Percentiles rank a stretch among this genome's conserved stretches.
Conservation (phyloP, 1,284 basidiomycete species). For the Lentinula novae-zelandiae region DNA sequence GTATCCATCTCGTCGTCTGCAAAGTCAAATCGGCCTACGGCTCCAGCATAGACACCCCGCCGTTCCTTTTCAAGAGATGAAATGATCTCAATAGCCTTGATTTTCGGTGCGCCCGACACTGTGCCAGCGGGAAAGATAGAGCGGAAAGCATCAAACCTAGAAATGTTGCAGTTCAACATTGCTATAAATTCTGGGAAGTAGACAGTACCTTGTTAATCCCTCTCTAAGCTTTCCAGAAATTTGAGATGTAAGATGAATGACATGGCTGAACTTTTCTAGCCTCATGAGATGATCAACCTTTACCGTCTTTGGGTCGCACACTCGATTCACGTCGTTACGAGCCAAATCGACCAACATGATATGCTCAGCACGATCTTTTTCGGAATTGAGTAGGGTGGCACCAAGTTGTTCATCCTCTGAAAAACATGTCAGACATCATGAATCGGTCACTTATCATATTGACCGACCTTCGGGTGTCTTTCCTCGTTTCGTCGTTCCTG, state of each 20-base stretch:
- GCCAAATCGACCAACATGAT: constrained; percentile 99
- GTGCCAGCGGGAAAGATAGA: constrained; percentile 99
- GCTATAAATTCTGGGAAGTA: background rate
- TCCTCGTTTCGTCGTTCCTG: constrained; percentile 91
- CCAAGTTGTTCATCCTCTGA: constrained; percentile 87
- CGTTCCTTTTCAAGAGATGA: constrained; percentile 86
- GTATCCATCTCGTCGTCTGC: constrained; percentile 95
- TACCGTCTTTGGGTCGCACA: constrained; percentile 93
- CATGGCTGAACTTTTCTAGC: constrained; percentile 96
- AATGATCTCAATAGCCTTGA: constrained; percentile 96
- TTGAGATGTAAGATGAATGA: constrained; percentile 96
- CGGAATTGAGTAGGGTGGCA: constrained; percentile 72
- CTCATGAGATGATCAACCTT: constrained; percentile 95
- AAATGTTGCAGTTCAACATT: constrained; percentile 4
- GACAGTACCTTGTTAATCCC: constrained; percentile 71
- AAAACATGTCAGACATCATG: background rate
- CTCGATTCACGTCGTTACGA: constrained; percentile 98
- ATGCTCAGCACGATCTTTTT: constrained; percentile 97
- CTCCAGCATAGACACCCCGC: constrained; percentile 95
- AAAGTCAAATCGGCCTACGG: constrained; percentile 97
- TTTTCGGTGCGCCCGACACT: constrained; percentile 98
- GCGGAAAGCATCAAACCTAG: constrained; percentile 95
- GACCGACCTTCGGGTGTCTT: constrained; percentile 75
- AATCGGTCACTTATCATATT: constrained; percentile 4
- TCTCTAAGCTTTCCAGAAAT: constrained; percentile 86